Conservation (phyloP, 2,329 filamentous ascomycete genomes). For the Cordyceps farinosa region DNA sequence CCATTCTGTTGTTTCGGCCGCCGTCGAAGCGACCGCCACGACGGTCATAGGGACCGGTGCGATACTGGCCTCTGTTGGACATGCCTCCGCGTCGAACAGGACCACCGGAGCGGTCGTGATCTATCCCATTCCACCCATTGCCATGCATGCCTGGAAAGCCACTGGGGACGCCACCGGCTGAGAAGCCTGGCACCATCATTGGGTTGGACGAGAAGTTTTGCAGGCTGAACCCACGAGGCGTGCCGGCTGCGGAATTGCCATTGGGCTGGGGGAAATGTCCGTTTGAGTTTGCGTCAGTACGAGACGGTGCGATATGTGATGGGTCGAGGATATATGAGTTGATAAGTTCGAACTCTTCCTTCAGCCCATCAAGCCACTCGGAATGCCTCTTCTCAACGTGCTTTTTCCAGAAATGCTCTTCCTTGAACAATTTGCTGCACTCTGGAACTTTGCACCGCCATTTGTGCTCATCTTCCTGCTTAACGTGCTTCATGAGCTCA, state of each 20-base stretch:
- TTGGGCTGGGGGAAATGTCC: constrained; percentile 86
- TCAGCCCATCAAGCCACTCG: constrained; percentile 79
- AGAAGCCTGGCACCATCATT: constrained; percentile 60
- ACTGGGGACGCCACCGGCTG: constrained; percentile 47
- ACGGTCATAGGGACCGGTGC: constrained; percentile 71
- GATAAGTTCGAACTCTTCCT: constrained; percentile 84
- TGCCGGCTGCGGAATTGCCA: constrained; percentile 73
- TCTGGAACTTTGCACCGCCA: constrained; percentile 96
- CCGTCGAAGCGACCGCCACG: constrained; percentile 55
- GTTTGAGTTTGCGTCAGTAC: constrained; percentile 91
- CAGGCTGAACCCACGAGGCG: constrained; percentile 87
- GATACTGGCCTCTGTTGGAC: constrained; percentile 50
- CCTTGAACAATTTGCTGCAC: constrained; percentile 95
- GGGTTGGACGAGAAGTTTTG: constrained; percentile 63
- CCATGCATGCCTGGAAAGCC: constrained; percentile 53
- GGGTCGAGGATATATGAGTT: constrained; percentile 95
- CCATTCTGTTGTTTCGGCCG: constrained; percentile 48
- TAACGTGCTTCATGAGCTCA: constrained; percentile 81
- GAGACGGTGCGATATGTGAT: constrained; percentile 86
- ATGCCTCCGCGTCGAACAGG: constrained; percentile 66
- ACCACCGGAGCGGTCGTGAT: constrained; percentile 59
- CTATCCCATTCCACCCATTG: constrained; percentile 48
- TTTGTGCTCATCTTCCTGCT: constrained; percentile 96
- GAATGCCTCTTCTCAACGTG: constrained; percentile 93
- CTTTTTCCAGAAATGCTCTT: constrained; percentile 95